Conservation (phyloP, 2,329 filamentous ascomycete genomes). For the Aspergillus neotritici region DNA sequence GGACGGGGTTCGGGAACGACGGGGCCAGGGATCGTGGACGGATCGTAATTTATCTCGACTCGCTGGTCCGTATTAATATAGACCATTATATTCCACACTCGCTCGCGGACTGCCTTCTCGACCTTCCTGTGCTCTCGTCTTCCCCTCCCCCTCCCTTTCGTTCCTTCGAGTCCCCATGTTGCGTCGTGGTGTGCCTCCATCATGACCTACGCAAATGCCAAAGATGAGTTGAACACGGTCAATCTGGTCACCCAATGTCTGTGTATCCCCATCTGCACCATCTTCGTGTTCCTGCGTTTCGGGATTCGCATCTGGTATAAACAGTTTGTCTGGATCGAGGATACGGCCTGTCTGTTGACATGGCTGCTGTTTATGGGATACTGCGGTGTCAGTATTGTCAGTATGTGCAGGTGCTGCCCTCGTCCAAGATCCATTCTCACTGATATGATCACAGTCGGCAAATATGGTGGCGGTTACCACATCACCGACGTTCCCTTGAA, state of each 20-base stretch:
- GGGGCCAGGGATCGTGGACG: background rate
- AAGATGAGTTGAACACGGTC: constrained; percentile 26
- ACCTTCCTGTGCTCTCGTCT: background rate
- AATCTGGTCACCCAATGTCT: constrained; percentile 33
- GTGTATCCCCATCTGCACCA: constrained; percentile 30
- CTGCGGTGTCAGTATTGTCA: constrained; percentile 25
- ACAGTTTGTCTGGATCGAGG: constrained; percentile 28
- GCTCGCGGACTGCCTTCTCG: no score
- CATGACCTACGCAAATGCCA: constrained; percentile 19
- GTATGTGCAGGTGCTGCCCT: constrained; percentile 11
- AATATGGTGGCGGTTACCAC: constrained; percentile 34
- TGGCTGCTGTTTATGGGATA: constrained; percentile 32
- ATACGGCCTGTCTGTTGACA: constrained; percentile 16
- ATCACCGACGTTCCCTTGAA: constrained; percentile 19
- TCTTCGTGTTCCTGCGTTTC: constrained; percentile 29
- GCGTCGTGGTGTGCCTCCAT: constrained; percentile 1
- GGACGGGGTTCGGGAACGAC: background rate
- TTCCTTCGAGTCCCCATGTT: background rate
- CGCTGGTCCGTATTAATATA: no score
- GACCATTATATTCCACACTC: no score
- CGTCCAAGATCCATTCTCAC: background rate
- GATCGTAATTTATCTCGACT: no score
- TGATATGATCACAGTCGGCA: constrained; percentile 19
- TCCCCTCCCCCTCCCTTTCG: background rate
- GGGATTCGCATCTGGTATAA: constrained; percentile 28